Base-by-base conservation (phyloP, 169 alveolate genomes). In the Plasmodium gaboni region DNA sequence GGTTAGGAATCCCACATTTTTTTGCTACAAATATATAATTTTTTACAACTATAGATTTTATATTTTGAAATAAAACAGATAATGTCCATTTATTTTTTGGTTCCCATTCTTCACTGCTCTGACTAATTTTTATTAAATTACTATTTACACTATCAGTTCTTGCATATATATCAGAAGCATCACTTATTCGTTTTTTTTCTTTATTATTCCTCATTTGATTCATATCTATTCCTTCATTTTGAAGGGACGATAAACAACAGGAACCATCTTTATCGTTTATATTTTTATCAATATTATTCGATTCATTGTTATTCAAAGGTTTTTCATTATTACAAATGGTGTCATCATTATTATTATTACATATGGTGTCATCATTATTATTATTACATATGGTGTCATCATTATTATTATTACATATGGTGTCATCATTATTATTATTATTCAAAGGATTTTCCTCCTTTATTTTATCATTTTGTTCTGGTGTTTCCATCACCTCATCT, bases 21-120 rank as follows among this genome's bases (percentile, higher is more conserved):
- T 72, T 86, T 15, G 92, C 92, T 26, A 86, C 92, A 51, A 53
- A 86, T 19, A 86, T 86, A 55, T 86, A 70, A 51, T 86, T 86
- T 17, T 73, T 59, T 24, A 86, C 59, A 1, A 86, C 76, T 32
- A 86, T 50, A 8, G 92, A 86, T 71, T 86, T 86, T 70, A 86
- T 60, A 53, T 71, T 86, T 86, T 69, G 70, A 48, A 86, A 51
- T 15, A 86, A 38, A 59, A 70, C 24, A n/a, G 92, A 70, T 38
- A 86, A 86, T 10, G 61, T 86, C 92, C 92, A 86, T 19, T 86
- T 86, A 17, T 86, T 86, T 24, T 44, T 46, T 46, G 59, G 63
- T 32, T 86, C 87, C 70, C 72, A 86, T 64, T 86, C 92, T 53
- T 86, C 92, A 53, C 57, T 86, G 4, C 63, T 59, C 1, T 86